Percentiles rank a stretch among this genome's conserved stretches.
Conservation (phyloP, 129 eudicot species). For the Ambrosia artemisiifolia region DNA sequence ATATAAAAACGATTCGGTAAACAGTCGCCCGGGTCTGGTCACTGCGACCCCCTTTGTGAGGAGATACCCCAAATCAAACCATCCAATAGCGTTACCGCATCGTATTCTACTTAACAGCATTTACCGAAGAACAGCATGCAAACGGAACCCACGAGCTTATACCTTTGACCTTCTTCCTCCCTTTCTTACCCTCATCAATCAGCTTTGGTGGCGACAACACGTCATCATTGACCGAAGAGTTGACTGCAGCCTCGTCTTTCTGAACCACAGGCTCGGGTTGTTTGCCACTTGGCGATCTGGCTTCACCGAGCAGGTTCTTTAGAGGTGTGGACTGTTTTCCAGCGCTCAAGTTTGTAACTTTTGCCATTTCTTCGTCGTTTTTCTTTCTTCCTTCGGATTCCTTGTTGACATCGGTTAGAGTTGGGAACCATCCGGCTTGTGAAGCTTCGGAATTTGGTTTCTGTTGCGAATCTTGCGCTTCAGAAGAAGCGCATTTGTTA, state of each 20-base stretch:
- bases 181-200: constrained; percentile 61
- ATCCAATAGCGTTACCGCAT: constrained; percentile 5
- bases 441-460: constrained; percentile 36
- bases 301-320: constrained; percentile 67
- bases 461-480: constrained; percentile 28
- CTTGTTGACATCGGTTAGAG: constrained; percentile 42
- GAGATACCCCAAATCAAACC: too few species aligned
- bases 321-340: constrained; percentile 50
- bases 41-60: too few species aligned
- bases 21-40: too few species aligned
- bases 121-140: constrained; percentile 77
- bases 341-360: constrained; percentile 66
- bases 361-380: constrained; percentile 63
- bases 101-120: constrained; percentile 31
- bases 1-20: too few species aligned
- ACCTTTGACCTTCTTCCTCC: constrained; percentile 54
- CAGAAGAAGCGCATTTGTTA: constrained; percentile 21
- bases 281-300: constrained; percentile 46
- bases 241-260: constrained; percentile 36
- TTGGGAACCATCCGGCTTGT: constrained; percentile 29
- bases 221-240: constrained; percentile 32
- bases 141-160: constrained; percentile 78
- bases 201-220: constrained; percentile 70
- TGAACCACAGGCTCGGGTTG: constrained; percentile 21
- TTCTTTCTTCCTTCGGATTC: constrained; percentile 63